Base-by-base conservation (phyloP, 805 yeast species). In the Clavispora phyllophila region DNA sequence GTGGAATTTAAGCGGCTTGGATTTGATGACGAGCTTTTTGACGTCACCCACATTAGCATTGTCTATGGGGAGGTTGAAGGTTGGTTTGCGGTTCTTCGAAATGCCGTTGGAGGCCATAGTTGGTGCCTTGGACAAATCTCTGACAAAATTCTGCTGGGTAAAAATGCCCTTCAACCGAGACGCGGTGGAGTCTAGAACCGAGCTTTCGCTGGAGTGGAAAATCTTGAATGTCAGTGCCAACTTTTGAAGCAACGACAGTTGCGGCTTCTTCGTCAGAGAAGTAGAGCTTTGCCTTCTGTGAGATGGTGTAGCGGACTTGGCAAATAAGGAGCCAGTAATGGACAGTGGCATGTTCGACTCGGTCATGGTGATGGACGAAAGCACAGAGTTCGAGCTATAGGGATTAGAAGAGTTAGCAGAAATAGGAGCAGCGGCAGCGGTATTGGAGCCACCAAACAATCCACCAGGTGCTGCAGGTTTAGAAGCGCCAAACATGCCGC, bases 1-100 rank as follows among this genome's bases (percentile, higher is more conserved):
- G 46, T 70, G 73, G 47, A 61, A 70, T 33, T 66, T 66, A 34
- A 61, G 51, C 2, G 75, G 75, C 41, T 65, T 66, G 2, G 71
- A 61, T 38, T 66, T 66, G 38, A 70, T 65, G 5, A 68, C 60
- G 37, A 70, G 54, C 37, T 62, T 60, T 41, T 64, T 67, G 43
- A 65, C 51, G 26, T 62, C 60, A 2, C 66, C 65, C 1, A 48
- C 52, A 13, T 54, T 49, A 20, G 55, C 47, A 34, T 43, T 39
- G 18, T 18, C 20, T 22, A 27, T 31, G 28, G 35, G 39, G 39
- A 36, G 12, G 34, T 28, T 25, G 42, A 33, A 40, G 19, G 32
- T 13, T 27, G 23, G 32, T 22, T 34, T 22, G 15, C 44, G 43
- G 9, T 40, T 44, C 14, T 41, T 24, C 6, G 33, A 22, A 8